Evolutionary conservation across 2,329 filamentous ascomycete species (phyloP).

Genomic region (Gremmenia infestans): DNA sequence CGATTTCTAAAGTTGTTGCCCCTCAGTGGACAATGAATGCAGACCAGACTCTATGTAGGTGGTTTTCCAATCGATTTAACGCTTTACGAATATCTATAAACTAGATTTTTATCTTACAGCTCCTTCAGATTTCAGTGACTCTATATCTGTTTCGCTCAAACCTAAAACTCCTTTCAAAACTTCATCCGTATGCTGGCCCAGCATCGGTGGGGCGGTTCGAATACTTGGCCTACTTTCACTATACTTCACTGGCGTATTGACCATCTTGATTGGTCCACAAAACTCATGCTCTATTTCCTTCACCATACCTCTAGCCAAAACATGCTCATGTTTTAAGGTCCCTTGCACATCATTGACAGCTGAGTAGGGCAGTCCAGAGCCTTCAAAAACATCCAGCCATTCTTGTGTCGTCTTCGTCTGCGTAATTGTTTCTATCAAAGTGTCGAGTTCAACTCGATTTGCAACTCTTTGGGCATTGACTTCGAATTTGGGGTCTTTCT

Average conservation of each 20-base stretch:
- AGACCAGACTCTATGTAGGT: not conserved
- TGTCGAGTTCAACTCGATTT: conserved; percentile 73
- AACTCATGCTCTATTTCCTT: conserved; percentile 75
- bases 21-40: not conserved
- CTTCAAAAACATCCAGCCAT: conserved; percentile 83
- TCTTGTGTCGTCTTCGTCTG: conserved; percentile 74
- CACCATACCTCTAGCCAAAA: conserved; percentile 82
- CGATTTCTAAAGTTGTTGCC: not conserved
- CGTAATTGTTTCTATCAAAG: conserved; percentile 71
- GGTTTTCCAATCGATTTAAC: not conserved
- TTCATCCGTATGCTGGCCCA: conserved; percentile 85
- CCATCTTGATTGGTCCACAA: conserved; percentile 82
- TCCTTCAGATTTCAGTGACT: conserved; percentile 57
- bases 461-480: conserved; percentile 60
- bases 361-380: conserved; percentile 89
- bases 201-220: conserved; percentile 71
- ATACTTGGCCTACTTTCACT: conserved; percentile 75
- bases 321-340: conserved; percentile 80
- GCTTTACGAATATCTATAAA: not conserved
- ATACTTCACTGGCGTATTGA: conserved; percentile 94
- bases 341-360: conserved; percentile 89
- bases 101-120: conserved; percentile 46
- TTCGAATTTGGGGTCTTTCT: conserved; percentile 51
- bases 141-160: conserved; percentile 54
- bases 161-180: conserved; percentile 62